phyloP scores from a whole-genome alignment of 352 stramenopile species.

The Globisporangium canariense region DNA sequence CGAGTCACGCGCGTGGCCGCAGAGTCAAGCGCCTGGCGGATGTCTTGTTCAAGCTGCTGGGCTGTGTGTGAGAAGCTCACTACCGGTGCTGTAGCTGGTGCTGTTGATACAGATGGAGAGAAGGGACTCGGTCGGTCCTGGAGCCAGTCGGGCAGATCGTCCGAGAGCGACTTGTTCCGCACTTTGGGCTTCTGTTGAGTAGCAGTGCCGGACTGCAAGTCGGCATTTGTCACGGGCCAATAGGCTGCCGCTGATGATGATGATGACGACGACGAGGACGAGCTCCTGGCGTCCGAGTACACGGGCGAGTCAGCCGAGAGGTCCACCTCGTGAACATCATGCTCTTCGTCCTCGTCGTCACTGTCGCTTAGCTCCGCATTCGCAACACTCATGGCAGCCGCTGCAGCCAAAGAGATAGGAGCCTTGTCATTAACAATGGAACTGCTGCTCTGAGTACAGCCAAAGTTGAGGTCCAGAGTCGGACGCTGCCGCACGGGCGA shows the following conservation, averaged over 20 bases:
- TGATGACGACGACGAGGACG: conserved; percentile 1
- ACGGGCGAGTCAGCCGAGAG: conserved; percentile 8
- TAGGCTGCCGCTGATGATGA: conserved; percentile 2
- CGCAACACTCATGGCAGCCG: not conserved
- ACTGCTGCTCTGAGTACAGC: not conserved
- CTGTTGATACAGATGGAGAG: not conserved
- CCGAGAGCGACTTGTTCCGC: conserved; percentile 2
- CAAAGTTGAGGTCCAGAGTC: not conserved
- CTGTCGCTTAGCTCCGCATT: not conserved
- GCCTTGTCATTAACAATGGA: not conserved
- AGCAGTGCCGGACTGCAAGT: not conserved
- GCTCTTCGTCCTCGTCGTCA: conserved; percentile 8
- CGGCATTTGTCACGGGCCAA: not conserved
- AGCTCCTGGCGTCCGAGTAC: conserved; percentile 14
- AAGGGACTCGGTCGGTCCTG: conserved; percentile 5
- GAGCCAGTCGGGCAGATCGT: conserved; percentile 23
- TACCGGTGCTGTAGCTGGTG: not conserved
- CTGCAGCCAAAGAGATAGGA: too few species aligned
- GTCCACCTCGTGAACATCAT: conserved; percentile 10
- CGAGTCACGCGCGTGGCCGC: conserved; percentile 36
- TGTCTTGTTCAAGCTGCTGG: conserved; percentile 60
- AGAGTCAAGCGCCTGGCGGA: conserved; percentile 49
- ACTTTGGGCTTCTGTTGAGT: not conserved
- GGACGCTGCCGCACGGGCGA: conserved; percentile 10
- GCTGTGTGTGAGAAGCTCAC: conserved; percentile 24